Percentiles rank a stretch among this genome's conserved stretches.
Evolutionary conservation across 768 basidiomycete species (phyloP).

Genomic region (Amyloporia xantha): DNA sequence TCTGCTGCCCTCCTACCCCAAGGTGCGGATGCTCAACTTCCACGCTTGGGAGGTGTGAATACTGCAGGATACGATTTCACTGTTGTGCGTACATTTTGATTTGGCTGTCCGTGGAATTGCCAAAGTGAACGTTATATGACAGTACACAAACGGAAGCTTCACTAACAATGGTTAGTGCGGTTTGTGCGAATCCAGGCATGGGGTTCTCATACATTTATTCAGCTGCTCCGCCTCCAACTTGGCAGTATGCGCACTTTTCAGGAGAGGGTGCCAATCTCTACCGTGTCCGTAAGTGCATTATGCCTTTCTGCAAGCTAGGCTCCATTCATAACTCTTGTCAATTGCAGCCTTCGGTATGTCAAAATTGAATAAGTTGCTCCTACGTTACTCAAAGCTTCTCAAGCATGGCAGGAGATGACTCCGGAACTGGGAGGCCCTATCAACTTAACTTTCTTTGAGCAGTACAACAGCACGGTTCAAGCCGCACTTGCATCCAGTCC

Average conservation of each 20-base stretch:
- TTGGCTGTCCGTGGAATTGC: background rate
- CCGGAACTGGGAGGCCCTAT: conserved; percentile 43
- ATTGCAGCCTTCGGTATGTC: conserved; percentile 25
- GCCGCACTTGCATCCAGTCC: conserved; percentile 34
- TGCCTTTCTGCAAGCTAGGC: no score
- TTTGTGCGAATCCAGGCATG: no score
- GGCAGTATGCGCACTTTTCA: conserved; percentile 44
- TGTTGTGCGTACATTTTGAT: conserved; percentile 24
- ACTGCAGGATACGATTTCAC: conserved; percentile 43
- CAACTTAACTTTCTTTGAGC: conserved; percentile 35
- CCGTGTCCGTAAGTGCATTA: conserved; percentile 30
- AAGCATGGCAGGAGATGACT: conserved; percentile 49
- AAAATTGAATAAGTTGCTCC: background rate
- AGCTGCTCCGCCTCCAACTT: conserved; percentile 31
- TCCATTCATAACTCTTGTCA: background rate
- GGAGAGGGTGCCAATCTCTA: conserved; percentile 42
- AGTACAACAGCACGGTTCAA: conserved; percentile 44
- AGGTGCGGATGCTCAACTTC: conserved; percentile 20
- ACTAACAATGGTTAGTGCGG: conserved; percentile 21
- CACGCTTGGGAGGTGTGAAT: conserved; percentile 43
- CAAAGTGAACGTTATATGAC: background rate
- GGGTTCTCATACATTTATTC: background rate
- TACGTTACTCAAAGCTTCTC: conserved; percentile 6
- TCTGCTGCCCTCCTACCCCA: conserved; percentile 18
- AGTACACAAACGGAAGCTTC: conserved; percentile 42